Evolutionary conservation across 805 yeast species (phyloP), one percentile per base, ranked within the genome.

Genomic region (Barnettozyma salicaria): DNA sequence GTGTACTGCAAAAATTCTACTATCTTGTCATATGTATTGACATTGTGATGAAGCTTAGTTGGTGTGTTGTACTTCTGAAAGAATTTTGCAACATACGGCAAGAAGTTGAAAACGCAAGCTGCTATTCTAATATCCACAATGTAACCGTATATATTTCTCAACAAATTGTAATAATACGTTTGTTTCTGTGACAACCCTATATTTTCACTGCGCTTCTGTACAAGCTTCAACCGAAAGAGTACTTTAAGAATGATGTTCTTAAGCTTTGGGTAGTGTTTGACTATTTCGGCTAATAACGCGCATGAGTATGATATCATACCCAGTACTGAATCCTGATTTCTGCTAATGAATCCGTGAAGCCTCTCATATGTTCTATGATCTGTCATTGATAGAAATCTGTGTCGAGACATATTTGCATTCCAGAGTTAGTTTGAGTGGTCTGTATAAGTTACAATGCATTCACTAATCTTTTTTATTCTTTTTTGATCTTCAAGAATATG

Each of bases 91-190:
- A 47, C 27, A 19, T 42, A 47, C 20, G 49, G 47, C 3, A 47
- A 18, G 10, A 39, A 16, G 6, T 33, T 43, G 32, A 47, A 47
- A 2, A 40, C 37, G 8, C 42, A 27, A 8, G 39, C 23, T 1
- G 49, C 47, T 10, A 45, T 32, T 32, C 47, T 42, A 5, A 47
- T 39, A 30, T 47, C 50, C 6, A 36, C 43, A 16, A 44, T 44
- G 16, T 47, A 42, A 2, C 42, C 38, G 31, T 47, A 47, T 3
- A 42, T 13, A 2, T 16, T 26, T 29, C 43, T 42, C 8, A 38
- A 32, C 10, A 26, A 25, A 9, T 27, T 23, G 6, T 37, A 34
- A 17, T 35, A 31, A 19, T 37, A 28, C 9, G 9, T 8, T 19
- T 44, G 48, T 11, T 11, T 27, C 19, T 28, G 34, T 2, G 39